Base-by-base conservation (phyloP, 2,329 filamentous ascomycete species). In the Pseudogymnoascus verrucosus region DNA sequence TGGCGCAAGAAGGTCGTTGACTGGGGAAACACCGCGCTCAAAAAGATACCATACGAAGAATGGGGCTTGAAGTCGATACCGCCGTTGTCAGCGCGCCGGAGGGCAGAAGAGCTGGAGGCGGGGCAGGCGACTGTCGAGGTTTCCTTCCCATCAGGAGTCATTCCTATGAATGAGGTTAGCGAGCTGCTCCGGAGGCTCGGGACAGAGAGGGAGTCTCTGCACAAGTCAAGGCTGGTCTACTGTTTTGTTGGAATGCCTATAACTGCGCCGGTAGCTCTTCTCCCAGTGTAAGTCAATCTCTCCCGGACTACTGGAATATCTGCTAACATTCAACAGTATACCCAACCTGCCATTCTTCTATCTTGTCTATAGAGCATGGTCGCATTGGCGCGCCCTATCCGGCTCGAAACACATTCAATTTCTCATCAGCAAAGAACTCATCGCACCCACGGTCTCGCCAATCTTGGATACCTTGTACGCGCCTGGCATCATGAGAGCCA, bases 281-380 rank as follows among this genome's bases (percentile, higher is more conserved):
- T 99, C 47, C 95, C 95, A 54, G 73, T 98, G 91, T 96, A 84
- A 77, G 90, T 79, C 12, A 19, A 40, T 6, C 6, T 10, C 11
- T 36, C 42, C 36, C 51, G 11, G 4, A 14, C 11, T 14, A 34
- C 59, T 54, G 57, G 19, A 57, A 19, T 44, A 34, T 26, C 37
- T 63, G 65, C 62, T 70, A 44, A n/a, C 31, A 34, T 65, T 21
- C 11, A 62, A 10, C 68, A 96, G 91, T 66, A 83, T 97, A 67
- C 93, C 93, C 37, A 97, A 99, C 74, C 80, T 99, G 11, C 95
- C 95, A 16, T 98, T 98, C 80, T 98, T 98, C 80, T 99, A 98
- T 75, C 84, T 98, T 42, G 85, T 85, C 16, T 99, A 96, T 78
- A 85, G 95, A 67, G 89, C 91, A 26, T 98, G 90, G 89, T 96